These are phyloP conservation scores for Coriaria nepalensis DNA, from an alignment of 306 rosid species.

Conservation along the genomic window DNA sequence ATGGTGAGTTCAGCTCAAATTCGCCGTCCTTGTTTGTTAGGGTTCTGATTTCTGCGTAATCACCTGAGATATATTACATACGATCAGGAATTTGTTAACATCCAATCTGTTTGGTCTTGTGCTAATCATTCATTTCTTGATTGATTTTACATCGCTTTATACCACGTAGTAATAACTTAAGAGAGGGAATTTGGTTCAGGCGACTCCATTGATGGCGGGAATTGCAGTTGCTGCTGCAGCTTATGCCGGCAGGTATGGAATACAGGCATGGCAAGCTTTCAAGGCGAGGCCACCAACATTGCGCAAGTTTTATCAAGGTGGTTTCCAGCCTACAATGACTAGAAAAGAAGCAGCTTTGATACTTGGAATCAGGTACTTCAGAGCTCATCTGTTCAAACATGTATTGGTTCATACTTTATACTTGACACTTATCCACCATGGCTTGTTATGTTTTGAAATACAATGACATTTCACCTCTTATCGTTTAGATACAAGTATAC, in stretches of 20 bases:
- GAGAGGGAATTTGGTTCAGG: conserved; percentile 20
- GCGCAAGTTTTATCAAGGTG: conserved; percentile 73
- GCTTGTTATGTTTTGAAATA: neutral
- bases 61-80: no score
- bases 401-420: neutral
- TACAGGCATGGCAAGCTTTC: conserved; percentile 73
- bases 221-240: conserved; percentile 75
- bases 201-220: conserved; percentile 48
- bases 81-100: no score
- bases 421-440: neutral
- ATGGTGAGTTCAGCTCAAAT: no score
- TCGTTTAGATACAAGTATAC: no score
- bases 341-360: conserved; percentile 72
- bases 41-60: no score
- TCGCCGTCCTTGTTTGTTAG: no score
- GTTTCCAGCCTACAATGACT: conserved; percentile 63
- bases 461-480: no score
- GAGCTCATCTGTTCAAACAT: neutral
- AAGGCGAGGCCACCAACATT: conserved; percentile 42
- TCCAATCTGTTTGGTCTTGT: no score
- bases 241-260: conserved; percentile 56
- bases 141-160: no score
- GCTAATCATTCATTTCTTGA: no score
- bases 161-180: neutral
- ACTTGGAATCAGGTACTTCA: conserved; percentile 57